These are phyloP conservation scores for Avena insularis DNA, from an alignment of 176 grass and related monocot genomes.

Conservation along the genomic window DNA sequence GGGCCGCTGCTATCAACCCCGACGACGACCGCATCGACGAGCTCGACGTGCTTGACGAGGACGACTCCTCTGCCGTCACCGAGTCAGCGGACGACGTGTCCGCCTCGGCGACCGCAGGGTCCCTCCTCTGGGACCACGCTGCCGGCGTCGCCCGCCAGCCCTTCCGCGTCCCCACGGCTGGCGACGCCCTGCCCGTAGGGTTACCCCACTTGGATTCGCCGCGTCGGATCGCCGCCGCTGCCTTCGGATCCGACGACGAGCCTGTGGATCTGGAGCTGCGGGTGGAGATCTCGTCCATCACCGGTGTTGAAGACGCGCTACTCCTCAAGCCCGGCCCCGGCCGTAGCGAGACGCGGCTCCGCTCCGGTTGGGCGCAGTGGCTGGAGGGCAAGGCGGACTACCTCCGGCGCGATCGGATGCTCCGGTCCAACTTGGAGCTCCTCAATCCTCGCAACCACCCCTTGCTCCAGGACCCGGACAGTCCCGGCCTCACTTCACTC, in stretches of 20 bases:
- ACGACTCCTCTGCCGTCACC: slow-evolving; percentile 29
- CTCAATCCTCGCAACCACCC: slow-evolving; percentile 95
- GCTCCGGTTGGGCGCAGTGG: slow-evolving; percentile 82
- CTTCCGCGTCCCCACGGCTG: slow-evolving; percentile 59
- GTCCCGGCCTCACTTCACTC: slow-evolving; percentile 66
- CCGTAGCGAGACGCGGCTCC: slow-evolving; percentile 58
- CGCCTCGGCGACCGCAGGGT: slow-evolving; percentile 10
- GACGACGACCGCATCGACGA: slow-evolving; percentile 86
- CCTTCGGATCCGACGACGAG: slow-evolving; percentile 91
- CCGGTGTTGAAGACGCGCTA: slow-evolving; percentile 75
- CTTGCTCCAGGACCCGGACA: slow-evolving; percentile 91
- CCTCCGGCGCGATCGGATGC: slow-evolving; percentile 83
- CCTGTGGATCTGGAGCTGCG: slow-evolving; percentile 82
- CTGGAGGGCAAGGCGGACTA: slow-evolving; percentile 92
- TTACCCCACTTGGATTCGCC: slow-evolving; percentile 28
- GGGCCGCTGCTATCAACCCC: slow-evolving; percentile 19
- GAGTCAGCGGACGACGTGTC: slow-evolving; percentile 39
- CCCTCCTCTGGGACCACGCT: slow-evolving; percentile 84
- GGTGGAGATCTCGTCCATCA: slow-evolving; percentile 73
- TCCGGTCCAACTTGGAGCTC: slow-evolving; percentile 80
- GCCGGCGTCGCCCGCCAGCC: slow-evolving; percentile 78
- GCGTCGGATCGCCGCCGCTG: slow-evolving; percentile 35
- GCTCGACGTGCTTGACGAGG: slow-evolving; percentile 83
- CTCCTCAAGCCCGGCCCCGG: slow-evolving; percentile 64
- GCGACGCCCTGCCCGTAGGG: slow-evolving; percentile 33